Percentiles rank a stretch among this genome's conserved stretches.
phyloP scores from a whole-genome alignment of 495 filamentous ascomycete genomes.

The Viridothelium virens region DNA sequence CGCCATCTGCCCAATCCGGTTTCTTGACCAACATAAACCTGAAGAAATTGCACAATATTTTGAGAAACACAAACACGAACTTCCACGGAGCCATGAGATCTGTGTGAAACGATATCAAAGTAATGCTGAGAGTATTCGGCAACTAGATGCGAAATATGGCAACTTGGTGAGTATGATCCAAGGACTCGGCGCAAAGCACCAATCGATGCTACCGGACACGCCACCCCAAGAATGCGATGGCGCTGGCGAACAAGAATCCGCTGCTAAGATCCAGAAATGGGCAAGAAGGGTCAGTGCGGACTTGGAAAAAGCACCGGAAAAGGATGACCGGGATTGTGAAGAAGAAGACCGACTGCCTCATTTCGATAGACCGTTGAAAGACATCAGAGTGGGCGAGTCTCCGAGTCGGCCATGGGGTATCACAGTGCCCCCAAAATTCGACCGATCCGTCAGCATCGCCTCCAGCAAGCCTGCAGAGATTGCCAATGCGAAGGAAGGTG shows the following conservation, averaged over 20 bases:
- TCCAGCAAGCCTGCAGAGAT: conserved; percentile 18
- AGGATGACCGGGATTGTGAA: conserved; percentile 30
- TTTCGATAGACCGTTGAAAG: conserved; percentile 74
- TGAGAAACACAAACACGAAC: conserved; percentile 84
- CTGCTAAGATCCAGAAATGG: conserved; percentile 69
- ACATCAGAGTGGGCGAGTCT: conserved; percentile 79
- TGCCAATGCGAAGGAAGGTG: neutral
- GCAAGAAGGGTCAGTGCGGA: conserved; percentile 55
- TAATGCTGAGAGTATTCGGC: conserved; percentile 70
- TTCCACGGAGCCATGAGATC: conserved; percentile 82
- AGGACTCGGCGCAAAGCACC: conserved; percentile 73
- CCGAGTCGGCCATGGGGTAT: conserved; percentile 90
- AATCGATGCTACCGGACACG: conserved; percentile 63
- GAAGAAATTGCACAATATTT: conserved; percentile 87
- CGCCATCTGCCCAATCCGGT: conserved; percentile 71
- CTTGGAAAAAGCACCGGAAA: conserved; percentile 31
- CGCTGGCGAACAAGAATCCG: conserved; percentile 40
- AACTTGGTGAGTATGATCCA: conserved; percentile 85
- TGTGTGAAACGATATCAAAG: conserved; percentile 81
- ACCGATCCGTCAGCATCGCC: conserved; percentile 35
- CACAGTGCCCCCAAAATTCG: conserved; percentile 54
- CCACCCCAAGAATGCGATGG: conserved; percentile 41
- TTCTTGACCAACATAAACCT: conserved; percentile 77
- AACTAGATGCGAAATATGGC: conserved; percentile 86
- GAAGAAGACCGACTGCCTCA: conserved; percentile 49